phyloP scores from a whole-genome alignment of 2,329 filamentous ascomycete genomes.

The Exutisphaerella laricina region DNA sequence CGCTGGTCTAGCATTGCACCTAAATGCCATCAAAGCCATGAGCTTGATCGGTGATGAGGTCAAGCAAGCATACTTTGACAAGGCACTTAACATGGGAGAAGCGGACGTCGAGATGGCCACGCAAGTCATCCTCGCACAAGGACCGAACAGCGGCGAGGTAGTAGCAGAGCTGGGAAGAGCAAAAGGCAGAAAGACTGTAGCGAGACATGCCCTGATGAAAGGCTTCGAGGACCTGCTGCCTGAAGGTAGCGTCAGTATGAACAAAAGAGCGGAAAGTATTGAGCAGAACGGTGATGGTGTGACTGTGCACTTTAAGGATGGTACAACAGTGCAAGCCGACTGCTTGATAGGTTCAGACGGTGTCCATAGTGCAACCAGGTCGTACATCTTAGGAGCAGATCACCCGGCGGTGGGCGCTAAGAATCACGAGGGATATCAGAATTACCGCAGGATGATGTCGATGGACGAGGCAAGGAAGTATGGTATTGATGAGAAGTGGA shows the following conservation, averaged over 20 bases:
- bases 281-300: conserved; percentile 29
- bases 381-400: conserved; percentile 38
- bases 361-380: conserved; percentile 45
- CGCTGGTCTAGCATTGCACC: conserved; percentile 47
- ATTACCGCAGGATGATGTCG: conserved; percentile 30
- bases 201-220: conserved; percentile 47
- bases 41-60: conserved; percentile 32
- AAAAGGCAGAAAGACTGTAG: conserved; percentile 36
- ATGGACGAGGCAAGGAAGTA: conserved; percentile 26
- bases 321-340: conserved; percentile 41
- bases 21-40: conserved; percentile 50
- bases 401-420: conserved; percentile 30
- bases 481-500: conserved; percentile 29
- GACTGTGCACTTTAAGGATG: conserved; percentile 45
- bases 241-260: conserved; percentile 38
- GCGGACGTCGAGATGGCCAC: conserved; percentile 32
- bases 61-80: conserved; percentile 45
- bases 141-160: conserved; percentile 37
- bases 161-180: conserved; percentile 36
- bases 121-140: conserved; percentile 32
- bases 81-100: conserved; percentile 45
- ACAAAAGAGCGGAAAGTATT: conserved; percentile 40
- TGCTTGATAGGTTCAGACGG: conserved; percentile 51
- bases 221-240: conserved; percentile 45
- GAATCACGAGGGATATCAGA: conserved; percentile 32